phyloP scores from a whole-genome alignment of 805 yeast species.

The Candida maris region DNA sequence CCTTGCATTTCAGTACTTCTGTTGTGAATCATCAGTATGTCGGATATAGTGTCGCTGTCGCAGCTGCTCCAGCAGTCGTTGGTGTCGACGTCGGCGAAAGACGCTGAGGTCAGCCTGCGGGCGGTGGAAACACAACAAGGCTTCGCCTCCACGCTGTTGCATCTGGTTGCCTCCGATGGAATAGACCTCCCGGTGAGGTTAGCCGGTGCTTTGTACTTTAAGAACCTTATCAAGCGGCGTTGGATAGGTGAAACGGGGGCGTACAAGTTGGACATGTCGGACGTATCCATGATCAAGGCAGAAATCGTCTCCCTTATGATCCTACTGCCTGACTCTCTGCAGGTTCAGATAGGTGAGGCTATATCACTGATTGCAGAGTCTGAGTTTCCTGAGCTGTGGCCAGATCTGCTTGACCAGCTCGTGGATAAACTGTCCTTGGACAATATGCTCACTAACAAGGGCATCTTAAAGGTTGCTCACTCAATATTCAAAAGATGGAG shows the following conservation, averaged over 20 bases:
- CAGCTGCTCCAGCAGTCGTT: slow-evolving; percentile 60
- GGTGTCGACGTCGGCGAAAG: slow-evolving; percentile 57
- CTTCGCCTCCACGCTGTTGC: slow-evolving; percentile 71
- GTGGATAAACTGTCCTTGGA: slow-evolving; percentile 58
- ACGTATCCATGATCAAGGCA: slow-evolving; percentile 62
- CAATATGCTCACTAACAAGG: slow-evolving; percentile 75
- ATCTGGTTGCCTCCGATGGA: slow-evolving; percentile 65
- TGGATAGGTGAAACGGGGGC: slow-evolving; percentile 92
- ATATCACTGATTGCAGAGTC: slow-evolving; percentile 90
- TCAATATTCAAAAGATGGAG: slow-evolving; percentile 97
- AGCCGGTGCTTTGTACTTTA: slow-evolving; percentile 88
- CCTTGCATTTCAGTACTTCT: no score
- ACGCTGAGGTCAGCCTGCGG: slow-evolving; percentile 63
- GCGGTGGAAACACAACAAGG: slow-evolving; percentile 64
- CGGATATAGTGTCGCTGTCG: slow-evolving; percentile 52
- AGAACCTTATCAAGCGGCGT: slow-evolving; percentile 75
- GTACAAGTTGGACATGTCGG: slow-evolving; percentile 56
- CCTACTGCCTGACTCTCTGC: slow-evolving; percentile 69
- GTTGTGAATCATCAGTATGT: slow-evolving; percentile 21
- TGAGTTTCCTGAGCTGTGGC: slow-evolving; percentile 94
- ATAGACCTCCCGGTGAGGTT: slow-evolving; percentile 58
- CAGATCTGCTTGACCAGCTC: slow-evolving; percentile 66
- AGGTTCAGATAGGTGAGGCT: slow-evolving; percentile 93
- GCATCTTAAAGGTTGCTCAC: slow-evolving; percentile 88
- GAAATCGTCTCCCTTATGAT: slow-evolving; percentile 89